Evolutionary conservation across 768 basidiomycete species (phyloP), one percentile per base, ranked within the genome.

Genomic region (Amanita polypyramis): DNA sequence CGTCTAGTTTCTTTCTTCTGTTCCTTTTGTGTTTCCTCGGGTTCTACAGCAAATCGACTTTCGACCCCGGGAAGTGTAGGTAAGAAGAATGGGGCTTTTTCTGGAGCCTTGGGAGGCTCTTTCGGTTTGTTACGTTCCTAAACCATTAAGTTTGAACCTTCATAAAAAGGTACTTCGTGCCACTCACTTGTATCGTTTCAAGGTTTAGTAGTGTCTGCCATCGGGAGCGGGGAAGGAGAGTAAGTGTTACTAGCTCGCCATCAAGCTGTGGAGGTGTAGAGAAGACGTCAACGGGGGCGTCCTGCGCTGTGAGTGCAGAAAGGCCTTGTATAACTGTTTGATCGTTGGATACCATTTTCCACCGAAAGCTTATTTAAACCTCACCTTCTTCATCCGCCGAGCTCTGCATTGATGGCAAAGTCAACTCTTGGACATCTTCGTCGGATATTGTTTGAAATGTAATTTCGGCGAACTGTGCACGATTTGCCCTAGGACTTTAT

Each of bases 121-220:
- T 86, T 92, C 10, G 96, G 93, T 70, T 94, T 96, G 62, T 98
- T 98, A 47, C 96, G 82, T 75, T 87, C 85, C 85, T 95, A 51
- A 35, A 39, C n/a, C 14, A 9, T 45, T 14, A 8, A 45, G 27
- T 8, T 44, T 8, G 41, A 43, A 12, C 36, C 33, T 33, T 23
- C 25, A 25, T n/a, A 14, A 30, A 23, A 6, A 32, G 29, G 29
- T 38, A 20, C 35, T 9, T 43, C 14, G 12, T 30, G 20, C 9
- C 25, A 64, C 75, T 33, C 54, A 87, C 90, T 62, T 89, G 83
- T 52, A 98, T 98, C 25, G 91, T 82, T 55, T 98, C 96, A 14
- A 99, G 72, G 59, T 96, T 96, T 49, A 99, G 73, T n/a, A 99
- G 67, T 0, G 96, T 94, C 64, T 96, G 92, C 96, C 96, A 99